These are phyloP conservation scores for Xanthoconium stramineum DNA, from an alignment of 768 basidiomycete genomes.

Conservation along the genomic window DNA sequence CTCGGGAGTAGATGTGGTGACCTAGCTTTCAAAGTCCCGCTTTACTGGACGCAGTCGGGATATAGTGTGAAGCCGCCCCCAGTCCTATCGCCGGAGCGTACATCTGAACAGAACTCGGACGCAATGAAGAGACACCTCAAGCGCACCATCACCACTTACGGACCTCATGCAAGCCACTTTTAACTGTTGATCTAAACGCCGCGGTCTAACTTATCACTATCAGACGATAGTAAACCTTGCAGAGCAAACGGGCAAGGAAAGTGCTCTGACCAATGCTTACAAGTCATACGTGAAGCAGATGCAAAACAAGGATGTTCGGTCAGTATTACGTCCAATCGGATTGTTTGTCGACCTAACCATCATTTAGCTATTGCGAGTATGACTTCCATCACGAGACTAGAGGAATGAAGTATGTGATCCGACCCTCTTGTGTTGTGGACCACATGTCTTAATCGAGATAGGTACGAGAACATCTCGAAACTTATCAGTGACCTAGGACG, in stretches of 20 bases:
- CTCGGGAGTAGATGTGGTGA: background rate
- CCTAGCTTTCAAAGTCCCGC: conserved; percentile 57
- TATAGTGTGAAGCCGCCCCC: conserved; percentile 89
- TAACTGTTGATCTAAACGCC: background rate
- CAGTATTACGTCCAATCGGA: conserved; percentile 19
- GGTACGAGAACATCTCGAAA: conserved; percentile 88
- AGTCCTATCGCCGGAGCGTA: conserved; percentile 67
- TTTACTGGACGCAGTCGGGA: conserved; percentile 90
- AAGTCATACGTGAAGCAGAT: conserved; percentile 62
- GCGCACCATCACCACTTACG: conserved; percentile 63
- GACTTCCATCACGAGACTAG: conserved; percentile 93
- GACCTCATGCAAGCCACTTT: conserved; percentile 59
- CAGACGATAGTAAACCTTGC: conserved; percentile 87
- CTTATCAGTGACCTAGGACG: conserved; percentile 69
- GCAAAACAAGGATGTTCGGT: conserved; percentile 55
- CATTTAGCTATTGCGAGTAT: conserved; percentile 68
- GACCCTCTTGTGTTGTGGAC: background rate
- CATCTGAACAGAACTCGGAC: conserved; percentile 66
- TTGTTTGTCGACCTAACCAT: background rate
- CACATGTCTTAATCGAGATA: conserved; percentile 24
- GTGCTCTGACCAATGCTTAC: conserved; percentile 73
- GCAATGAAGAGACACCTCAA: conserved; percentile 73
- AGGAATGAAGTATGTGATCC: conserved; percentile 79
- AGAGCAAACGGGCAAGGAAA: conserved; percentile 89
- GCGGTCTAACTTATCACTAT: conserved; percentile 2